These are phyloP conservation scores for Luffa aegyptiaca DNA, from an alignment of 306 rosid species.

Conservation along the genomic window DNA sequence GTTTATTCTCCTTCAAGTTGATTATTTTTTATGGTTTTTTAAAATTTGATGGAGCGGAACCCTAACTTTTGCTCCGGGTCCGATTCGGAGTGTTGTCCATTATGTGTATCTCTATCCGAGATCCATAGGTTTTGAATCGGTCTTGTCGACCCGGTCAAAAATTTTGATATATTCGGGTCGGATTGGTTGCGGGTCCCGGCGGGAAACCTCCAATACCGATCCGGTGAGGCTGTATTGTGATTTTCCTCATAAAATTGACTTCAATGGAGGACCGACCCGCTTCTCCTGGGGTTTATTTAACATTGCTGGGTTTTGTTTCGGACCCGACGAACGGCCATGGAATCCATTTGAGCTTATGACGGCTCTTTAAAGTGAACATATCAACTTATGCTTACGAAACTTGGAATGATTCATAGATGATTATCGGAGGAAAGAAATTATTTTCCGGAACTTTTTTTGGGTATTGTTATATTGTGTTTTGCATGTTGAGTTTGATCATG, in stretches of 20 bases:
- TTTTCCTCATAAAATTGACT: neutral
- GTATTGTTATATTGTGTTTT: neutral
- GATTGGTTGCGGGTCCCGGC: conserved; percentile 27
- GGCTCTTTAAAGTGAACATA: neutral
- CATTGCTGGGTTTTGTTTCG: neutral
- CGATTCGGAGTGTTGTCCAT: conserved; percentile 16
- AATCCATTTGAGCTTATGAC: neutral
- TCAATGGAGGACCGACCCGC: conserved; percentile 15
- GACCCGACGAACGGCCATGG: neutral
- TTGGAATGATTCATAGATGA: neutral
- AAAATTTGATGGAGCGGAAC: neutral
- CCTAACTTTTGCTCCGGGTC: conserved; percentile 19
- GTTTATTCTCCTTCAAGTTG: neutral
- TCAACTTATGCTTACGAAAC: neutral
- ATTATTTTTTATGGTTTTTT: neutral
- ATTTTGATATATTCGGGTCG: conserved; percentile 12
- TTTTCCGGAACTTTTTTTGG: neutral
- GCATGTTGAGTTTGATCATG: neutral
- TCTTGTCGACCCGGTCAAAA: conserved; percentile 25
- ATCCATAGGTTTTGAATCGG: conserved; percentile 20
- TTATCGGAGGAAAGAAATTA: neutral
- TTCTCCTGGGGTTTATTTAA: neutral
- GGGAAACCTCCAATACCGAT: conserved; percentile 6
- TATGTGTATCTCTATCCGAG: conserved; percentile 14
- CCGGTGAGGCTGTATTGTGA: conserved; percentile 16